A percentile compares a stretch with the other conserved stretches of the same genome.
These are phyloP conservation scores for Naegleria lovaniensis DNA, from an alignment of 208 protist species.

Conservation along the genomic window DNA sequence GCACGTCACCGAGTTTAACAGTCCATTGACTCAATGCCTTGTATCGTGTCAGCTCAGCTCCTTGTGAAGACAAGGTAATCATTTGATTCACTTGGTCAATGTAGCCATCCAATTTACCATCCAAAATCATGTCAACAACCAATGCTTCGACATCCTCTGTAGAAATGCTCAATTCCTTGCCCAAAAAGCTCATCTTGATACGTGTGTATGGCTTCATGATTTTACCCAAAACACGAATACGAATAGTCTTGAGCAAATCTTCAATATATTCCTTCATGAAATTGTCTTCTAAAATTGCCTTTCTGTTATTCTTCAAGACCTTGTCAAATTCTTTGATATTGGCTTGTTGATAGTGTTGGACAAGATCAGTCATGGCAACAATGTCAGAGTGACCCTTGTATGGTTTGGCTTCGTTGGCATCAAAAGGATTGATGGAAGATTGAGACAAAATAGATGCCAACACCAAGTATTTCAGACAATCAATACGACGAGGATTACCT, in stretches of 20 bases:
- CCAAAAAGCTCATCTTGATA: constrained; percentile 59
- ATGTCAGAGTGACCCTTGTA: constrained; percentile 79
- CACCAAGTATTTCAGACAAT: constrained; percentile 83
- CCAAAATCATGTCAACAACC: constrained; percentile 78
- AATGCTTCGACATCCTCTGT: constrained; percentile 70
- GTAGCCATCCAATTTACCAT: constrained; percentile 63
- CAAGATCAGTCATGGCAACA: constrained; percentile 74
- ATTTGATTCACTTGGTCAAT: constrained; percentile 70
- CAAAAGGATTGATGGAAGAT: constrained; percentile 82
- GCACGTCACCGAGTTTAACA: neutral
- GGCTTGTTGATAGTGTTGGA: constrained; percentile 56
- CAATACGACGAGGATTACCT: constrained; percentile 62
- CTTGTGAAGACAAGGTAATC: neutral
- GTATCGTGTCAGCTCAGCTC: neutral
- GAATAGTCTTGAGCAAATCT: constrained; percentile 76
- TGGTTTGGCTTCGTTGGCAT: constrained; percentile 74
- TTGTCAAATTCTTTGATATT: constrained; percentile 74
- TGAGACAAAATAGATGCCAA: constrained; percentile 75
- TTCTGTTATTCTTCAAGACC: constrained; percentile 58
- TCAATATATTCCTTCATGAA: constrained; percentile 79
- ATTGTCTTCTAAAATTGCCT: constrained; percentile 65
- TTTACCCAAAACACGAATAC: constrained; percentile 73
- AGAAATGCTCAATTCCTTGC: constrained; percentile 64
- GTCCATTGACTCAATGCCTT: neutral
- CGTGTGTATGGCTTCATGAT: constrained; percentile 77